Conservation (phyloP, 2,329 filamentous ascomycete species). For the Pestalotiopsis sp. region DNA sequence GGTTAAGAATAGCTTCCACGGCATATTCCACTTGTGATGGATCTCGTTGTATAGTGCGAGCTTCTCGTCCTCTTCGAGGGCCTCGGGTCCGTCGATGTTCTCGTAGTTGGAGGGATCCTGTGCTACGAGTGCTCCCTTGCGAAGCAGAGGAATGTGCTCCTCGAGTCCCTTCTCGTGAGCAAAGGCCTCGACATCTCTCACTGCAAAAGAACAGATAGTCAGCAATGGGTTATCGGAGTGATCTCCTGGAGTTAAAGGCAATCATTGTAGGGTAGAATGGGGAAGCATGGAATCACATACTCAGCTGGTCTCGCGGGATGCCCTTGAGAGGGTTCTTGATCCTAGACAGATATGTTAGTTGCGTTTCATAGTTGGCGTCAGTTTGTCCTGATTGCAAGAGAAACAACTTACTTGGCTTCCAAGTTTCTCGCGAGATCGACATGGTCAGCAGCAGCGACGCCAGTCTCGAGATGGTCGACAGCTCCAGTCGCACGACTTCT, state of each 20-base stretch:
- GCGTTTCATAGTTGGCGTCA: background rate
- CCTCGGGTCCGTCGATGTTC: constrained; percentile 56
- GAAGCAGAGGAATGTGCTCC: constrained; percentile 60
- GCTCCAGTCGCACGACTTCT: constrained; percentile 23
- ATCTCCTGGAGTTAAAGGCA: no score
- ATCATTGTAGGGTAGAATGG: no score
- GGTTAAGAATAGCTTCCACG: constrained; percentile 64
- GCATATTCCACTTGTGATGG: constrained; percentile 69
- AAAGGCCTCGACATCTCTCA: constrained; percentile 61
- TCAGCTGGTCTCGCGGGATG: constrained; percentile 54
- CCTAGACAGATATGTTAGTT: constrained; percentile 26
- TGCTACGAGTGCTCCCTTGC: constrained; percentile 74
- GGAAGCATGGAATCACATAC: background rate
- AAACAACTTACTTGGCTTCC: constrained; percentile 42
- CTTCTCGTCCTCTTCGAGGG: constrained; percentile 63
- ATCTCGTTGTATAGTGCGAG: constrained; percentile 62
- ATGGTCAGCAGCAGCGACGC: constrained; percentile 30
- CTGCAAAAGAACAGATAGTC: background rate
- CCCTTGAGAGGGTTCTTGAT: constrained; percentile 51
- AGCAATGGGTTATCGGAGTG: background rate
- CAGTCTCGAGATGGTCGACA: constrained; percentile 26
- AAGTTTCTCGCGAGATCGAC: constrained; percentile 41
- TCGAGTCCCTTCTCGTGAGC: constrained; percentile 60
- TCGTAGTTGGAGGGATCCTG: constrained; percentile 69
- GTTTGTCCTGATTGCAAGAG: background rate